Percentiles rank a stretch among this genome's conserved stretches.
phyloP scores from a whole-genome alignment of 1,284 basidiomycete species.

The Cerioporus squamosus region DNA sequence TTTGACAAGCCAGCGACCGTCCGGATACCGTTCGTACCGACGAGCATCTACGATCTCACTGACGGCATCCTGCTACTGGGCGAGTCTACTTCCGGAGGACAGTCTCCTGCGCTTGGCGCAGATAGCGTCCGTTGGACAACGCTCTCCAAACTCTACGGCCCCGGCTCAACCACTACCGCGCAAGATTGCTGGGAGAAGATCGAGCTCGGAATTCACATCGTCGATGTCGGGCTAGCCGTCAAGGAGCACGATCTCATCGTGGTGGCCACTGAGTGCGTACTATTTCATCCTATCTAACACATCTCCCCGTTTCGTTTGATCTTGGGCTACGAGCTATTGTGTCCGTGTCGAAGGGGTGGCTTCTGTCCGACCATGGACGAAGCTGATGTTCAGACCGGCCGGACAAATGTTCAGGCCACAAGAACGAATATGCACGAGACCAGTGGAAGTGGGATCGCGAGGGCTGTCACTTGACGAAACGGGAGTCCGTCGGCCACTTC shows the following conservation, averaged over 20 bases:
- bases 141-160: neutral
- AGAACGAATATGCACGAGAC: no score
- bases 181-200: slow-evolving; percentile 38
- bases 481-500: no score
- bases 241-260: slow-evolving; percentile 55
- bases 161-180: neutral
- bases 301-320: no score
- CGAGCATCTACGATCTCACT: slow-evolving; percentile 49
- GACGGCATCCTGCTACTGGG: slow-evolving; percentile 48
- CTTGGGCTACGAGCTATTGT: no score
- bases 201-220: slow-evolving; percentile 30
- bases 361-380: no score
- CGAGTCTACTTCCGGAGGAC: slow-evolving; percentile 23
- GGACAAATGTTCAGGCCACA: no score
- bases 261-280: slow-evolving; percentile 42
- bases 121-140: slow-evolving; percentile 15
- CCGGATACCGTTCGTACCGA: slow-evolving; percentile 19
- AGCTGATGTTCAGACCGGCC: no score
- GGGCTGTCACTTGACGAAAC: no score
- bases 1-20: slow-evolving; percentile 17
- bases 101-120: slow-evolving; percentile 17
- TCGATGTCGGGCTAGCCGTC: slow-evolving; percentile 48
- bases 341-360: no score
- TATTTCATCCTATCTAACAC: no score
- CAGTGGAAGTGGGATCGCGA: no score